Evolutionary conservation across 2,329 filamentous ascomycete species (phyloP).

Genomic region (Sporothrix luriei): DNA sequence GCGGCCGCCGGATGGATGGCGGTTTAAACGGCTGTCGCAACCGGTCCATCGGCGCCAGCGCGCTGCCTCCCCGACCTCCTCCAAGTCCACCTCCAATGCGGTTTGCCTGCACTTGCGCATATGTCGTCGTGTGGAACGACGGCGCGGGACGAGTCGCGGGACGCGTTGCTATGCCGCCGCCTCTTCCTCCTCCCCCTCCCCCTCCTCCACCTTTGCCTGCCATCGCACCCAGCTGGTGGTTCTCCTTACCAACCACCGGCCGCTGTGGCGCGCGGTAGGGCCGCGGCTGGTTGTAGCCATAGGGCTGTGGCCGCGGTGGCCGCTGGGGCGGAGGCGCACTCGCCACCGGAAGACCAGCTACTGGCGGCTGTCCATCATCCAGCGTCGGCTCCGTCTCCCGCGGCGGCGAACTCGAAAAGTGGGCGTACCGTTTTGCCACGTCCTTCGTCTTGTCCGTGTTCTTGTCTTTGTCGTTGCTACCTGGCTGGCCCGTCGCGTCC

Average conservation of each 20-base stretch:
- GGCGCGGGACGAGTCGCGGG: constrained; percentile 44
- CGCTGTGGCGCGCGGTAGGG: constrained; percentile 22
- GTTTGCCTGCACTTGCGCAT: constrained; percentile 37
- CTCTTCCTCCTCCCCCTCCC: neutral
- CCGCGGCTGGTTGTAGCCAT: constrained; percentile 26
- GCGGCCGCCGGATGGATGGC: constrained; percentile 54
- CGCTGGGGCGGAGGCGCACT: neutral
- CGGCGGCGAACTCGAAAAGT: constrained; percentile 61
- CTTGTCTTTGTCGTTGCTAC: too few relatives aligned
- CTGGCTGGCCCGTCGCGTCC: neutral
- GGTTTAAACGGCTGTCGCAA: constrained; percentile 61
- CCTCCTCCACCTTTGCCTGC: neutral
- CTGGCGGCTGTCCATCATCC: neutral
- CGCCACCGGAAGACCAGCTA: too few relatives aligned
- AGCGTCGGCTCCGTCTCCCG: neutral
- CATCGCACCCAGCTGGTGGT: neutral
- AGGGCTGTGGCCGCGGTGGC: neutral
- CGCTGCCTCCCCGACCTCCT: neutral
- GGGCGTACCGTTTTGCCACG: constrained; percentile 50
- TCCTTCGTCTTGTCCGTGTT: too few relatives aligned
- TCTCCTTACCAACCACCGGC: constrained; percentile 19
- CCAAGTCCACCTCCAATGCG: constrained; percentile 42
- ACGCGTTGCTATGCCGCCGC: constrained; percentile 38
- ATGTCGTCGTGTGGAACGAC: constrained; percentile 58
- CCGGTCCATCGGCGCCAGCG: constrained; percentile 52